Percentiles rank a stretch among this genome's conserved stretches.
Evolutionary conservation across 2,329 filamentous ascomycete species (phyloP).

Genomic region (Colletotrichum sp.): DNA sequence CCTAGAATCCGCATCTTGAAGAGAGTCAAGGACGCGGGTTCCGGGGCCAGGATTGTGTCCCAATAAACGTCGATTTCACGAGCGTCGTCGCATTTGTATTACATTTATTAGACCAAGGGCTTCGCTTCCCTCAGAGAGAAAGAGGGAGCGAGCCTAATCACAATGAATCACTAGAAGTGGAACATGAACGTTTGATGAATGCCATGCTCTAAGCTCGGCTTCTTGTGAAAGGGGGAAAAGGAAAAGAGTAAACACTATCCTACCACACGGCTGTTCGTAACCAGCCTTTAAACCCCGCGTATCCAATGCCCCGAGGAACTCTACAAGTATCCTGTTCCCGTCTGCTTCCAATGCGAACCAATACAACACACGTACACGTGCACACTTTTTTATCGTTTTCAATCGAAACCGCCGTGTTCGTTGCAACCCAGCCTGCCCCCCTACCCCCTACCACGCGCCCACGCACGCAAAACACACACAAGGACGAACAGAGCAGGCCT

Average conservation of each 20-base stretch:
- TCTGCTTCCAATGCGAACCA: background rate
- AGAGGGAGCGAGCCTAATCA: background rate
- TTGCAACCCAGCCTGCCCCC: background rate
- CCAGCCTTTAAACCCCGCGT: background rate
- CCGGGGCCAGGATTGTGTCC: conserved; percentile 8
- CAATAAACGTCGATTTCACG: background rate
- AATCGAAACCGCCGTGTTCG: background rate
- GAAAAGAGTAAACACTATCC: conserved; percentile 12
- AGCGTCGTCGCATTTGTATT: background rate
- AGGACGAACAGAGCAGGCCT: background rate
- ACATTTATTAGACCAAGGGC: background rate
- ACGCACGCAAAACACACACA: background rate
- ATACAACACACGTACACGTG: background rate
- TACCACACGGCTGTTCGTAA: background rate
- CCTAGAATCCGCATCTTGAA: conserved; percentile 58
- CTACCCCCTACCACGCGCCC: background rate
- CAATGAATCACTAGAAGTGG: background rate
- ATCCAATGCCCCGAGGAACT: background rate
- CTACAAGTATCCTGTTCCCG: background rate
- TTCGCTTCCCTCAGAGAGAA: background rate
- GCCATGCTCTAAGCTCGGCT: background rate
- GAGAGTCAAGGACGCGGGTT: conserved; percentile 26
- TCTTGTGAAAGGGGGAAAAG: background rate
- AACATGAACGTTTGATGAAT: background rate
- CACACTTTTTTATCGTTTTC: background rate